Base-by-base conservation (phyloP, 2,329 filamentous ascomycete genomes). In the Aspergillus bombycis region DNA sequence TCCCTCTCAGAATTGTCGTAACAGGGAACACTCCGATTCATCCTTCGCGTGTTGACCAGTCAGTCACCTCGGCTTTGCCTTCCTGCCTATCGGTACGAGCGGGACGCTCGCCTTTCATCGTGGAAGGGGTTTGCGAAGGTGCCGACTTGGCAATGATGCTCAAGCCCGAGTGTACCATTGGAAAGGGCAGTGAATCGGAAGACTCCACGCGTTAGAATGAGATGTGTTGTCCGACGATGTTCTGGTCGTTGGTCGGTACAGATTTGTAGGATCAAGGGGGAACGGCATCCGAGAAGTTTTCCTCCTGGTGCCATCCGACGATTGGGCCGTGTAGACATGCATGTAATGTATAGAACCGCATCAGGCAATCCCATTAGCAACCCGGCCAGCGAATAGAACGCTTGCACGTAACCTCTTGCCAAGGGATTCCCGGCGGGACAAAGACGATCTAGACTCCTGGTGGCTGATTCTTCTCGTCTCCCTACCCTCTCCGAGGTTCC, bases 281-380 rank as follows among this genome's bases (percentile, higher is more conserved):
- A 26, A 36, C 11, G 21, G n/a, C 23, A 53, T 53, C 50, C 26
- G 28, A 16, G 50, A 34, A 16, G 32, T 32, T 34, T n/a, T n/a
- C 7, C 30, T 32, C 30, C 11, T 11, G 30, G 50, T 21, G 28
- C 26, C 6, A 28, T 36, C 52, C 52, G 28, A 12, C 34, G n/a
- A 55, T 55, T 55, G 52, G 52, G 30, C n/a, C 16, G 4, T 38
- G 52, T 55, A 55, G 32, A 23, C 32, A 36, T 55, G 52, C 52
- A 38, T 36, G 52, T 36, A 38, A 55, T 55, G 52, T 55, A 55
- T 55, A 55, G 30, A 19, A 55, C 52, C 52, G 21, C 32, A 36
- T 55, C 34, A 38, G 52, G 52, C 52, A 55, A 55, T 55, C 11
- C 11, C 16, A 55, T 36, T n/a, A 34, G 28, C 32, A 55, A 36